Conservation (phyloP, 352 stramenopile genomes). For the Phytophthora europaea region DNA sequence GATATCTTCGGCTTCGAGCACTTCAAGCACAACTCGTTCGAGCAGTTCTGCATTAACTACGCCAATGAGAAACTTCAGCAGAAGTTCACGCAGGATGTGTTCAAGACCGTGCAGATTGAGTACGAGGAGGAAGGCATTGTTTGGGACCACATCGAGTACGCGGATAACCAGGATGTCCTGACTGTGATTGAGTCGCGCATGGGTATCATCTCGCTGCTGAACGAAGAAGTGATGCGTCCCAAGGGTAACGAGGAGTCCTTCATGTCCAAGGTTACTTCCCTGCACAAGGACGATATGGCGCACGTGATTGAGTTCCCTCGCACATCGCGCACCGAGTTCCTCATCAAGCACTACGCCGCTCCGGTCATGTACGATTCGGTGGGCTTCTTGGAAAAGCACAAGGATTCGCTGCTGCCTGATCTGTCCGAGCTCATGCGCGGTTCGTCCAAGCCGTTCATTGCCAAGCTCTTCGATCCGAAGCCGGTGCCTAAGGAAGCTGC, state of each 20-base stretch:
- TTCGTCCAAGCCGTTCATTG: constrained; percentile 76
- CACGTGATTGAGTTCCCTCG: constrained; percentile 88
- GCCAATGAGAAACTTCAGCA: constrained; percentile 95
- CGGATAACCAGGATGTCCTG: constrained; percentile 92
- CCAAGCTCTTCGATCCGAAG: constrained; percentile 82
- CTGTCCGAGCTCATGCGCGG: constrained; percentile 91
- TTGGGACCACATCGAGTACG: constrained; percentile 94
- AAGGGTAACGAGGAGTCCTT: constrained; percentile 90
- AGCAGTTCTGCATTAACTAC: constrained; percentile 96
- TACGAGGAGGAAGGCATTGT: constrained; percentile 96
- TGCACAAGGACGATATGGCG: constrained; percentile 89
- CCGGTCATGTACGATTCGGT: constrained; percentile 94
- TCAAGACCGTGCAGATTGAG: constrained; percentile 95
- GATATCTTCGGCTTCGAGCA: constrained; percentile 99
- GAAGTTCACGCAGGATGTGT: constrained; percentile 92
- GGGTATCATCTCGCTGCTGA: constrained; percentile 91
- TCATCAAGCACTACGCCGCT: constrained; percentile 96
- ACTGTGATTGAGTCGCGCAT: constrained; percentile 89
- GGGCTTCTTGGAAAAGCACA: constrained; percentile 98
- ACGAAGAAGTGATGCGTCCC: constrained; percentile 91
- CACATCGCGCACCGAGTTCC: constrained; percentile 92
- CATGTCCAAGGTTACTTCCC: constrained; percentile 84
- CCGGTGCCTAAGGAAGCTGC: constrained; percentile 50
- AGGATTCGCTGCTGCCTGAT: constrained; percentile 95
- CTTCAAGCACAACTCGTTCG: constrained; percentile 97